A percentile compares a stretch with the other conserved stretches of the same genome.
phyloP scores from a whole-genome alignment of 148 eudicot species.

The Amaranthus palmeri region DNA sequence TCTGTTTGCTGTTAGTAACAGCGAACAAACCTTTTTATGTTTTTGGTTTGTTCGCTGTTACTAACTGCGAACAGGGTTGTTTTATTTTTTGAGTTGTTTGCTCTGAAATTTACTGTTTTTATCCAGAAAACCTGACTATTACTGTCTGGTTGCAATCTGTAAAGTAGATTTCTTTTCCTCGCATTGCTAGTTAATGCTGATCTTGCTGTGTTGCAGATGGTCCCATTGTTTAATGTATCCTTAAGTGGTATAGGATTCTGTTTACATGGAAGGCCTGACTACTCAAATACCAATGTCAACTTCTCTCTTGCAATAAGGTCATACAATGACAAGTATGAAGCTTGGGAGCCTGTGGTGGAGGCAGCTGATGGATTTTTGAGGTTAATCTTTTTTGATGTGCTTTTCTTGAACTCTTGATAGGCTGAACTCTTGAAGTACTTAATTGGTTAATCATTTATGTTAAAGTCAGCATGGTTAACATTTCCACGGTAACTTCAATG shows the following conservation, averaged over 20 bases:
- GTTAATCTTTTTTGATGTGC: slow-evolving; percentile 28
- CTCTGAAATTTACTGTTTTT: neutral
- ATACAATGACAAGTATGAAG: slow-evolving; percentile 87
- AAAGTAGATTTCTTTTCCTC: neutral
- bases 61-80: too few species aligned
- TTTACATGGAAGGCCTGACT: slow-evolving; percentile 71
- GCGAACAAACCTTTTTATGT: too few species aligned
- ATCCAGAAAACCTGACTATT: neutral
- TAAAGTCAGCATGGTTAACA: neutral
- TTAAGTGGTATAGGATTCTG: slow-evolving; percentile 67
- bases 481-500: neutral
- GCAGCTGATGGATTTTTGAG: slow-evolving; percentile 90
- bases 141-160: slow-evolving; percentile 2
- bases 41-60: too few species aligned
- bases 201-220: slow-evolving; percentile 57
- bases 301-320: slow-evolving; percentile 87
- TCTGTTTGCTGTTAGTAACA: too few species aligned
- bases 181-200: neutral
- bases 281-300: slow-evolving; percentile 53
- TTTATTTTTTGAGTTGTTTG: too few species aligned
- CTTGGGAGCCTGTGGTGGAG: slow-evolving; percentile 96
- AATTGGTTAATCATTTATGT: neutral
- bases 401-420: neutral
- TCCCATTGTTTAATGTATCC: slow-evolving; percentile 78
- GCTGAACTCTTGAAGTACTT: neutral